phyloP scores from a whole-genome alignment of 2,329 filamentous ascomycete genomes.

The Meredithiella fracta region DNA sequence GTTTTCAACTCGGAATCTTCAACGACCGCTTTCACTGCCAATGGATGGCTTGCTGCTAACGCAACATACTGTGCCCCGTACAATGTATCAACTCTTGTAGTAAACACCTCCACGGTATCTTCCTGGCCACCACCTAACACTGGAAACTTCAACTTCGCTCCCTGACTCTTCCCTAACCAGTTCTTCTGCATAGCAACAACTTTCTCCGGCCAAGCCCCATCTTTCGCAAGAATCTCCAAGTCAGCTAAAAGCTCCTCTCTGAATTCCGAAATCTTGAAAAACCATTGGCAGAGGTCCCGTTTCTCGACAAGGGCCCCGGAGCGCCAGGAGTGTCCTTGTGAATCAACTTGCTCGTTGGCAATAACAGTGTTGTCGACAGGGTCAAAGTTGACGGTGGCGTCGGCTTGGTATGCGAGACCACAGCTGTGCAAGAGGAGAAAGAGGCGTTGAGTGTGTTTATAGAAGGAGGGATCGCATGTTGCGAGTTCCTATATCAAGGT shows the following conservation, averaged over 20 bases:
- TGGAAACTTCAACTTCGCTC: constrained; percentile 56
- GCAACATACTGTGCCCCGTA: constrained; percentile 76
- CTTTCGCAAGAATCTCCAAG: constrained; percentile 45
- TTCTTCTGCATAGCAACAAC: constrained; percentile 73
- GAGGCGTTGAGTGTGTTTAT: constrained; percentile 75
- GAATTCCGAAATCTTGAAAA: constrained; percentile 68
- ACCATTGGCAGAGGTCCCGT: constrained; percentile 71
- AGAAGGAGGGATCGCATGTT: constrained; percentile 72
- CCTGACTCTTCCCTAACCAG: constrained; percentile 69
- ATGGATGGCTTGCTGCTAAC: constrained; percentile 54
- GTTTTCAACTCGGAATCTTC: constrained; percentile 43
- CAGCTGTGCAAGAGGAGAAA: constrained; percentile 62
- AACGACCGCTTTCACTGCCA: constrained; percentile 45
- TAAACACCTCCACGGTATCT: constrained; percentile 54
- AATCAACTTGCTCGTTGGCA: constrained; percentile 86
- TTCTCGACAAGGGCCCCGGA: constrained; percentile 75
- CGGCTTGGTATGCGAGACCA: constrained; percentile 66
- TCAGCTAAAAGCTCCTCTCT: constrained; percentile 56
- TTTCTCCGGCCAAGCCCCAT: constrained; percentile 62
- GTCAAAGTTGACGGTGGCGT: constrained; percentile 79
- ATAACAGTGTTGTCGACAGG: constrained; percentile 78
- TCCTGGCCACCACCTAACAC: constrained; percentile 28
- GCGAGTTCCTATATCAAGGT: constrained; percentile 48
- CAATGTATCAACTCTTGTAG: constrained; percentile 73
- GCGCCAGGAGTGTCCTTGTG: constrained; percentile 71